Evolutionary conservation across 495 filamentous ascomycete genomes (phyloP).

Genomic region (Choiromyces venosus): DNA sequence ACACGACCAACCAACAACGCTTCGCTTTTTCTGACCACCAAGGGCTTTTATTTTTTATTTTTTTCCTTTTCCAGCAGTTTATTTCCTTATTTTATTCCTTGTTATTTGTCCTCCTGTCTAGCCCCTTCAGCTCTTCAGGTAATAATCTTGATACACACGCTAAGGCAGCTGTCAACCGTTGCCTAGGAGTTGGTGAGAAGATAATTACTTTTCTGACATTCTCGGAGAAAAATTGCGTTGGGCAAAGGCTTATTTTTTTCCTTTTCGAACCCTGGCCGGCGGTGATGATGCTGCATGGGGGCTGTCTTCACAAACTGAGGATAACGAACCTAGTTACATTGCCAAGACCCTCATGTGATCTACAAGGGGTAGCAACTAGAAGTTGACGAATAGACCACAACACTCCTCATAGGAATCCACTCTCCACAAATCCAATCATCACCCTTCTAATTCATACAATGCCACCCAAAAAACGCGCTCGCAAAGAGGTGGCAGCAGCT

Average conservation of each 20-base stretch:
- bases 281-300: background rate
- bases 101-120: background rate
- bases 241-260: background rate
- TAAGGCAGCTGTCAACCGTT: background rate
- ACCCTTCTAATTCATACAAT: background rate
- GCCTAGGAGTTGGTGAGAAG: background rate
- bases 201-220: background rate
- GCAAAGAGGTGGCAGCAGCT: background rate
- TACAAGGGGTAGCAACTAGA: background rate
- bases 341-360: background rate
- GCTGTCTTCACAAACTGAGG: background rate
- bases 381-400: background rate
- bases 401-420: background rate
- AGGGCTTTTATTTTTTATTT: background rate
- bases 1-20: slow-evolving; percentile 16
- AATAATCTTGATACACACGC: background rate
- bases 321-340: background rate
- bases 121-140: background rate
- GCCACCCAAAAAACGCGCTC: background rate
- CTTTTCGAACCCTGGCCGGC: background rate
- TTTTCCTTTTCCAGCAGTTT: background rate
- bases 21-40: background rate
- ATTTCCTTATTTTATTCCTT: background rate
- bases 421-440: background rate
- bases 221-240: background rate